A percentile compares a stretch with the other conserved stretches of the same genome.
Conservation (phyloP, 2,329 filamentous ascomycete genomes). For the Botryotinia convoluta region DNA sequence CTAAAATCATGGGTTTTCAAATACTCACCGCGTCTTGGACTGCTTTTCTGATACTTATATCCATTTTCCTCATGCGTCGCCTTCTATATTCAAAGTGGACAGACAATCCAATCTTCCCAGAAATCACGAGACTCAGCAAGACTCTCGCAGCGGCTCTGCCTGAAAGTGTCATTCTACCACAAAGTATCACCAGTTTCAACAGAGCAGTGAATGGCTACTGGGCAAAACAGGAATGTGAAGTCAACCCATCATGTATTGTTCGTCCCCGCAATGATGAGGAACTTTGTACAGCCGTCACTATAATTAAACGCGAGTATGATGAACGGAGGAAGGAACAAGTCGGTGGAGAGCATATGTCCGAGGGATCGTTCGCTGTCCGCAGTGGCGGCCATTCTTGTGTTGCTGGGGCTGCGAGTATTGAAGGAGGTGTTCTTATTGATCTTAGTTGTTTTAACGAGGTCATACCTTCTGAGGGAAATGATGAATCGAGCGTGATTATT, state of each 20-base stretch:
- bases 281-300: conserved; percentile 15
- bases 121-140: neutral
- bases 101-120: neutral
- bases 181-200: neutral
- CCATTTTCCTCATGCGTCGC: neutral
- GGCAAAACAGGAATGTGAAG: conserved; percentile 20
- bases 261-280: conserved; percentile 18
- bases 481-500: conserved; percentile 33
- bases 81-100: neutral
- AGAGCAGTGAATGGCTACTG: conserved; percentile 18
- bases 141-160: neutral
- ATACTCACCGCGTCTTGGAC: neutral
- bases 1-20: neutral
- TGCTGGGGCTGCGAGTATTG: conserved; percentile 50
- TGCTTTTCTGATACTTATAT: neutral
- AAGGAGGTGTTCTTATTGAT: conserved; percentile 50
- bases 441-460: conserved; percentile 39
- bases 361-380: conserved; percentile 28
- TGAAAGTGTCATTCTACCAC: conserved; percentile 1
- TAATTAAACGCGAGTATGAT: conserved; percentile 16
- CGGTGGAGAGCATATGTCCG: neutral
- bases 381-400: conserved; percentile 31
- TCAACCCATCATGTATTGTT: conserved; percentile 20
- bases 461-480: conserved; percentile 33
- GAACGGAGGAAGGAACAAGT: neutral